These are phyloP conservation scores for Scytalidium lignicola DNA, from an alignment of 2,329 filamentous ascomycete genomes.

Conservation along the genomic window DNA sequence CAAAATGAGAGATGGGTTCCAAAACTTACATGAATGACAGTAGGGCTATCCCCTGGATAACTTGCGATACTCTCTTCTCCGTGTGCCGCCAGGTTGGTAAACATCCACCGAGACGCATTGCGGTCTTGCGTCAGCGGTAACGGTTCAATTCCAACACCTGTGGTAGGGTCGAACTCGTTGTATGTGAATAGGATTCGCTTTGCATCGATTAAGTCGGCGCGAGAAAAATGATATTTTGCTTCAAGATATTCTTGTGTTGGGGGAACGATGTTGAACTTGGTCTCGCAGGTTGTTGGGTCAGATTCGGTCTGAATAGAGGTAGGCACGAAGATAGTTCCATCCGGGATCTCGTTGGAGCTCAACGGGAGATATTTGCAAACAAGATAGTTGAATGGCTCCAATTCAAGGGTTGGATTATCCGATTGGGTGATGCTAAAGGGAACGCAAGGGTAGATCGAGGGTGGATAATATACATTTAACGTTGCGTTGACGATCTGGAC, in stretches of 20 bases:
- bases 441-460: neutral
- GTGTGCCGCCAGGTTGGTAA: neutral
- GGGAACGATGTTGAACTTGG: neutral
- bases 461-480: neutral
- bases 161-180: neutral
- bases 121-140: neutral
- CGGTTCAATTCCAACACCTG: neutral
- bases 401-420: neutral
- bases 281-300: neutral
- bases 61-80: neutral
- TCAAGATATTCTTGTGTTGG: neutral
- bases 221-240: neutral
- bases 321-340: neutral
- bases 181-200: neutral
- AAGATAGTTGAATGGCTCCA: neutral
- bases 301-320: neutral
- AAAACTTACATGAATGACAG: neutral
- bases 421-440: neutral
- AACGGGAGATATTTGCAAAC: neutral
- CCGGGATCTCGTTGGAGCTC: neutral
- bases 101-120: neutral
- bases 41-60: neutral
- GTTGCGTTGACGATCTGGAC: neutral
- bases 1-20: neutral
- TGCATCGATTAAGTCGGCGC: neutral